Base-by-base conservation (phyloP, 2,329 filamentous ascomycete species). In the Phialocephala subalpina region DNA sequence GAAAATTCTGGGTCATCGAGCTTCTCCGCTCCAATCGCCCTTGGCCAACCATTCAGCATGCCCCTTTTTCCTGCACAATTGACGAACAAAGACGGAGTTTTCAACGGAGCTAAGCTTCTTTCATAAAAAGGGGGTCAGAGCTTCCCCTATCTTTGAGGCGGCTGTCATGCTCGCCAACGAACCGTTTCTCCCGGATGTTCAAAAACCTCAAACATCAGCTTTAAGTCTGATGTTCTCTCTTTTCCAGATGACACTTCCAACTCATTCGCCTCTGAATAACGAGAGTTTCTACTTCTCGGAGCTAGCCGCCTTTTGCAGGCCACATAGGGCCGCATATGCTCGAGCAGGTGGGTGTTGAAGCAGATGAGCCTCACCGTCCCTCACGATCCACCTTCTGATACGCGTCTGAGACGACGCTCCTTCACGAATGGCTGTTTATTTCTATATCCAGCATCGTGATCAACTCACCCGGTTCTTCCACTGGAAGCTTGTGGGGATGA, bases 311-410 rank as follows among this genome's bases (percentile, higher is more conserved):
- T 8, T 53, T 33, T 53, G 27, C 49, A 33, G 49, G 25, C 12
- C 2, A 27, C 29, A 8, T n/a, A 20, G 8, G 25, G 22, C 57
- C 22, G 57, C 25, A 42, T 42, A 60, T 60, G n/a, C 40, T 20
- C 5, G 27, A n/a, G 11, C 18, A 14, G 18, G 64, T 62, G n/a
- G 29, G 61, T 58, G 61, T 57, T 66, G 63, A 65, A 65, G 63
- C 64, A 61, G 53, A 66, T 63, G 63, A 69, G 70, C 69, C 70
- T 59, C 70, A 63, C 47, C 45, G 38, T 52, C 60, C 69, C 69
- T 59, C 70, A 63, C 47, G 55, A 47, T 52, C 60, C 58, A 62
- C 60, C 57, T 58, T 59, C 60, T 72, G 69, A 72, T 63, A 70
- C 66, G 62, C 64, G 62, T 71, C 63, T 71, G 70, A 70, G 63